These are phyloP conservation scores for Oryza punctata DNA, from an alignment of 176 grass and related monocot genomes.

Conservation along the genomic window DNA sequence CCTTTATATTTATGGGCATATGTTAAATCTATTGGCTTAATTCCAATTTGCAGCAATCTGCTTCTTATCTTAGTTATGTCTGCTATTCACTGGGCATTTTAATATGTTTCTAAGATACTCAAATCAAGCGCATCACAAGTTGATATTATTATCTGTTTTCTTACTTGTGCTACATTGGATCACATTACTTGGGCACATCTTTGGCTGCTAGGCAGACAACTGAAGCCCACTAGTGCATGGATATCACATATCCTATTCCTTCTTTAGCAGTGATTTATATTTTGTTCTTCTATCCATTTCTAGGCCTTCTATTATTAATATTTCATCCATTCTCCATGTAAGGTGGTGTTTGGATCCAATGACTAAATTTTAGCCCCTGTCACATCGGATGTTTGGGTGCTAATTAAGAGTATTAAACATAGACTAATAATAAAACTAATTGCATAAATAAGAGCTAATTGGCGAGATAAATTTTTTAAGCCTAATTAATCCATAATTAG, in stretches of 20 bases:
- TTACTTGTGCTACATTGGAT: background rate
- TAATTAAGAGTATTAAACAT: too few relatives aligned
- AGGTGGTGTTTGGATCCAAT: too few relatives aligned
- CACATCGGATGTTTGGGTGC: too few relatives aligned
- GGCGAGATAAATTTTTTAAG: too few relatives aligned
- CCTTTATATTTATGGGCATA: background rate
- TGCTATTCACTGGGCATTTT: conserved; percentile 13
- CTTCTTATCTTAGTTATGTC: background rate
- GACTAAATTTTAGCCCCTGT: too few relatives aligned
- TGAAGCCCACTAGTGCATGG: background rate
- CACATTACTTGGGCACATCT: background rate
- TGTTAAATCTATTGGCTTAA: conserved; percentile 5
- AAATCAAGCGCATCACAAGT: background rate
- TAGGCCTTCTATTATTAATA: background rate
- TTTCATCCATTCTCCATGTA: background rate
- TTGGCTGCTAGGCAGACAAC: background rate
- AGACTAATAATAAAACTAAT: too few relatives aligned
- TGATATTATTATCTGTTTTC: background rate
- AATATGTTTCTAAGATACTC: background rate
- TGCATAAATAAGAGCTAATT: too few relatives aligned
- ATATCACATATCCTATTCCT: background rate
- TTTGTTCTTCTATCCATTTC: conserved; percentile 12
- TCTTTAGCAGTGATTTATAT: background rate
- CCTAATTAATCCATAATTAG: too few relatives aligned
- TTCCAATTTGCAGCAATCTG: conserved; percentile 12